Evolutionary conservation across 345 rosid species (phyloP).

Genomic region (Brassica cretica): DNA sequence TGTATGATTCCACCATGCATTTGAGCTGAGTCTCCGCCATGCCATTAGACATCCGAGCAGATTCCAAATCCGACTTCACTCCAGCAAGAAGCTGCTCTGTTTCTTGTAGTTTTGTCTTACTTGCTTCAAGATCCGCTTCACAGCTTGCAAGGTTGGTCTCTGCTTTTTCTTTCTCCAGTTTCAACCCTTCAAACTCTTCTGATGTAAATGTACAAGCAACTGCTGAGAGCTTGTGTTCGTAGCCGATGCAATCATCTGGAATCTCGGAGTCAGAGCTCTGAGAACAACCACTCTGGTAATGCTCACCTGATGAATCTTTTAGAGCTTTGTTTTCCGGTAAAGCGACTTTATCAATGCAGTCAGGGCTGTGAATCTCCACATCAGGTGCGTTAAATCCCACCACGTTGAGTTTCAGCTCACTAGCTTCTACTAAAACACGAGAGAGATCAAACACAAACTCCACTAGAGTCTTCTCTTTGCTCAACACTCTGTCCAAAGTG

Average conservation of each 20-base stretch:
- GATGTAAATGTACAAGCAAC: constrained; percentile 49
- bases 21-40: constrained; percentile 92
- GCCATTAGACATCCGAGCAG: constrained; percentile 69
- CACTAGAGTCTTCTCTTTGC: constrained; percentile 40
- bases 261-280: constrained; percentile 69
- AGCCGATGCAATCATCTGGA: constrained; percentile 74
- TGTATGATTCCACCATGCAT: constrained; percentile 96
- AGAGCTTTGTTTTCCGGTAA: constrained; percentile 69
- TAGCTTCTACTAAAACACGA: constrained; percentile 61
- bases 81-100: constrained; percentile 77
- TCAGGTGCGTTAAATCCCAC: constrained; percentile 59
- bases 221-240: constrained; percentile 37
- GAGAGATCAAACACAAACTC: constrained; percentile 72
- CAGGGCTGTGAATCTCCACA: constrained; percentile 73
- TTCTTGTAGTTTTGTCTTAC: constrained; percentile 69
- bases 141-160: constrained; percentile 62
- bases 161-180: constrained; percentile 68
- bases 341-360: constrained; percentile 96
- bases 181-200: constrained; percentile 67
- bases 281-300: constrained; percentile 56
- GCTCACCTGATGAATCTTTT: constrained; percentile 53
- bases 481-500: constrained; percentile 53
- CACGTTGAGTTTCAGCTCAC: constrained; percentile 59
- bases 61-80: constrained; percentile 65
- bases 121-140: constrained; percentile 65